Evolutionary conservation across 257 asterid species (phyloP).

Genomic region (Nicotiana obtusifolia): DNA sequence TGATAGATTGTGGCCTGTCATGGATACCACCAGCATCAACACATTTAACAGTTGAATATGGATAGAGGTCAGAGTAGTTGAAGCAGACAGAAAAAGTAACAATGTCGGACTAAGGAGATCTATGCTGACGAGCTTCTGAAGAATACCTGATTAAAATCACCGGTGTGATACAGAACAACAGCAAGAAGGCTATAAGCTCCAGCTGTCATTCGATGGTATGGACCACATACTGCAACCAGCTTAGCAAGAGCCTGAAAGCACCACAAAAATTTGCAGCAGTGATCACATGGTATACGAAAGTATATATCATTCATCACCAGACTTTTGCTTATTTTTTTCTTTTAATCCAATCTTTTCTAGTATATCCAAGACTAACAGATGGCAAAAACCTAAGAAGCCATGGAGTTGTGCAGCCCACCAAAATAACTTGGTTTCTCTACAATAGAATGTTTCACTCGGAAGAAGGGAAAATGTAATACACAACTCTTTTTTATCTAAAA

Average conservation of each 20-base stretch:
- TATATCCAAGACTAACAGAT: neutral
- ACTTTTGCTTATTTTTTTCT: neutral
- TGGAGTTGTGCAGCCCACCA: neutral
- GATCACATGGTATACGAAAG: neutral
- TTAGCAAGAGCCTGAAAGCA: slow-evolving; percentile 81
- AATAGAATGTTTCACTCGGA: neutral
- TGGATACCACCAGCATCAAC: slow-evolving; percentile 6
- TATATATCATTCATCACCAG: neutral
- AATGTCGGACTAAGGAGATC: slow-evolving; percentile 4
- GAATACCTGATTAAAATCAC: slow-evolving; percentile 91
- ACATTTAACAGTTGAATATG: neutral
- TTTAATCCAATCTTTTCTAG: neutral
- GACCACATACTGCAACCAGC: slow-evolving; percentile 97
- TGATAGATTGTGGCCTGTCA: slow-evolving; percentile 89
- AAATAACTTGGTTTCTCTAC: neutral
- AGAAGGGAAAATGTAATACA: neutral
- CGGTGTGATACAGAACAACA: slow-evolving; percentile 98
- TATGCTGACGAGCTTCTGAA: slow-evolving; percentile 1
- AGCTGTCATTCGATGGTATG: slow-evolving; percentile 92
- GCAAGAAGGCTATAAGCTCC: slow-evolving; percentile 98
- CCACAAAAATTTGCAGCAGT: neutral
- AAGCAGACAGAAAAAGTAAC: neutral
- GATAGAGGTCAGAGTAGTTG: neutral
- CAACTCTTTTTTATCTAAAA: neutral
- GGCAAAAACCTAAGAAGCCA: neutral